A percentile compares a stretch with the other conserved stretches of the same genome.
Conservation (phyloP, 148 eudicot species). For the Rhododendron molle region DNA sequence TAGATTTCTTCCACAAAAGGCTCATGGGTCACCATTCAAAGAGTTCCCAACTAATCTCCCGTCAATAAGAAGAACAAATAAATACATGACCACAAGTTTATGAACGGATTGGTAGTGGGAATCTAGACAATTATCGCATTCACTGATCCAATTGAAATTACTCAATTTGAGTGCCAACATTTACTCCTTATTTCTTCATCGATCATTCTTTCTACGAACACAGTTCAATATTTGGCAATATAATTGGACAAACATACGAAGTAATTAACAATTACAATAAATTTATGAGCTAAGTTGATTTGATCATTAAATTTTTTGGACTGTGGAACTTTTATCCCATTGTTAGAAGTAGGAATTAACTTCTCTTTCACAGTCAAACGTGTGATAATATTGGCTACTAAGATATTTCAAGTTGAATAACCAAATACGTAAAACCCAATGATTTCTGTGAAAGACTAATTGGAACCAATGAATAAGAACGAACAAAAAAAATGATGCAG, state of each 20-base stretch:
- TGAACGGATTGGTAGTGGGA: not conserved
- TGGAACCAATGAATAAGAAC: too few species aligned
- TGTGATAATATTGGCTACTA: too few species aligned
- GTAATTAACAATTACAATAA: not conserved
- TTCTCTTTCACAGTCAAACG: too few species aligned
- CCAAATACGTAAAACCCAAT: too few species aligned
- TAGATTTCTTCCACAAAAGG: not conserved
- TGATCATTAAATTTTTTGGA: too few species aligned
- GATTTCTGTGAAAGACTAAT: too few species aligned
- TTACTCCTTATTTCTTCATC: not conserved
- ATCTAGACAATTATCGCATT: not conserved
- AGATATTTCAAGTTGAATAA: too few species aligned
- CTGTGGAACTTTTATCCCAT: too few species aligned
- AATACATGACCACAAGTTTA: not conserved
- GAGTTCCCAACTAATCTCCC: not conserved
- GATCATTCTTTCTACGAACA: not conserved
- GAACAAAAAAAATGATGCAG: too few species aligned
- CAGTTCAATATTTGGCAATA: not conserved
- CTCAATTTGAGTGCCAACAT: not conserved
- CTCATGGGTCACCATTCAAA: not conserved
- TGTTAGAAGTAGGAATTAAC: too few species aligned
- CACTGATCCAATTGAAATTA: not conserved
- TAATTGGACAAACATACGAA: not conserved
- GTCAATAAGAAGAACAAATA: not conserved
- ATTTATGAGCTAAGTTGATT: not conserved